phyloP scores from a whole-genome alignment of 108 stramenopile genomes.

The Cylindrotheca fusiformis region DNA sequence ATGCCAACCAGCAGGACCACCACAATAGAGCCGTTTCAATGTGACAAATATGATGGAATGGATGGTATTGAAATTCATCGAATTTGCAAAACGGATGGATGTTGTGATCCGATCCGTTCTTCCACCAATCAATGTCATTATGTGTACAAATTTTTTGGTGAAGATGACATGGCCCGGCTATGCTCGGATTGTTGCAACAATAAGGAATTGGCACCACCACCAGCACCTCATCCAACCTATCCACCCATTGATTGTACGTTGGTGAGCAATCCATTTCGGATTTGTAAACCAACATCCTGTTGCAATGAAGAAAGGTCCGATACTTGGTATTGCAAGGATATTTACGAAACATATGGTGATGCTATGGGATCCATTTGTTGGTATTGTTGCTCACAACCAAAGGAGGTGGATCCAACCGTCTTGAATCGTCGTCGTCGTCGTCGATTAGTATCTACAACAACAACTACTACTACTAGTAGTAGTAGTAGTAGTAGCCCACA shows the following conservation, averaged over 20 bases:
- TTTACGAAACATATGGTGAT: constrained; percentile 18
- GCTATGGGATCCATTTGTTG: constrained; percentile 21
- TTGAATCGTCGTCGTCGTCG: no score
- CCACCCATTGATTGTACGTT: constrained; percentile 17
- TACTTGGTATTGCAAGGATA: constrained; percentile 3
- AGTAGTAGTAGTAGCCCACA: not conserved
- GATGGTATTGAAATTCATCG: constrained; percentile 6
- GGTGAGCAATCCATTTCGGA: constrained; percentile 19
- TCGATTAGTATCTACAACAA: not conserved
- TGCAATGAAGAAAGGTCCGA: constrained; percentile 1
- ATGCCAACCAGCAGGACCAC: no score
- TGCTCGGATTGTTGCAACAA: constrained; percentile 28
- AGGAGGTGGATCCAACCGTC: constrained; percentile 12
- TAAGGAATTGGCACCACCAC: constrained; percentile 18
- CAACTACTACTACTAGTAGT: not conserved
- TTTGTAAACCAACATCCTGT: constrained; percentile 23
- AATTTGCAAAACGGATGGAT: constrained; percentile 29
- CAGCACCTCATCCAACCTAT: constrained; percentile 9
- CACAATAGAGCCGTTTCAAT: not conserved
- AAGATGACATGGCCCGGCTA: constrained; percentile 9
- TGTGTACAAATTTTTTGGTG: constrained; percentile 25
- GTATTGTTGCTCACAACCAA: constrained; percentile 24
- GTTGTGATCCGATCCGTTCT: constrained; percentile 34
- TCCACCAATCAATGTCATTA: constrained; percentile 28
- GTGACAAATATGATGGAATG: not conserved